phyloP scores from a whole-genome alignment of 192 early-diverging fungal species.

The Coemansia sp. region DNA sequence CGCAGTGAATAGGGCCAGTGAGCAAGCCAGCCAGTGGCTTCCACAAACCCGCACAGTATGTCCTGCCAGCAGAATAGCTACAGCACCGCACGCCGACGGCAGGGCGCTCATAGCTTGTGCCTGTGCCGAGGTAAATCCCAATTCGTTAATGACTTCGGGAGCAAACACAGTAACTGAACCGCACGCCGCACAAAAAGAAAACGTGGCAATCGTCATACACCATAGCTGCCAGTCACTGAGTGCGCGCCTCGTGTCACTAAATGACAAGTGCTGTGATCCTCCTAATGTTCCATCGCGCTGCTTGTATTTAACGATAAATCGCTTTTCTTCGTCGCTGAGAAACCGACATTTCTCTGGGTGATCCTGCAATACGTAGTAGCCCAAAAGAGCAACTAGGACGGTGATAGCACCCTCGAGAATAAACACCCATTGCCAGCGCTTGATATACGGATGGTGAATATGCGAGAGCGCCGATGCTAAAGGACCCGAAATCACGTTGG shows the following conservation, averaged over 20 bases:
- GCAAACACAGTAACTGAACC: slow-evolving; percentile 39
- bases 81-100: slow-evolving; percentile 35
- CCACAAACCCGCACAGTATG: slow-evolving; percentile 21
- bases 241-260: slow-evolving; percentile 14
- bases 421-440: slow-evolving; percentile 57
- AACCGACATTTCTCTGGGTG: slow-evolving; percentile 51
- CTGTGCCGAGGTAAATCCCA: slow-evolving; percentile 39
- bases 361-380: slow-evolving; percentile 45
- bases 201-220: slow-evolving; percentile 35
- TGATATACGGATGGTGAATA: slow-evolving; percentile 42
- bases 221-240: slow-evolving; percentile 51
- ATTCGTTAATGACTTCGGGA: slow-evolving; percentile 48
- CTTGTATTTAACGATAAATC: slow-evolving; percentile 42
- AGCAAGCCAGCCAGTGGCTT: slow-evolving; percentile 35
- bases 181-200: slow-evolving; percentile 30
- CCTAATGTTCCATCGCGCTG: slow-evolving; percentile 38
- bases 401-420: slow-evolving; percentile 49
- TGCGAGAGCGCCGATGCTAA: slow-evolving; percentile 49
- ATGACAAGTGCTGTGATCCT: slow-evolving; percentile 32
- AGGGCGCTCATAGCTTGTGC: slow-evolving; percentile 50
- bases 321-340: slow-evolving; percentile 34
- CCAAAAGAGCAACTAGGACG: slow-evolving; percentile 28
- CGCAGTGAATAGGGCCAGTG: neutral
- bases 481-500: slow-evolving; percentile 46
- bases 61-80: slow-evolving; percentile 32